Percentiles rank a stretch among this genome's conserved stretches.
phyloP scores from a whole-genome alignment of 352 stramenopile genomes.

The Phytophthora capsici region DNA sequence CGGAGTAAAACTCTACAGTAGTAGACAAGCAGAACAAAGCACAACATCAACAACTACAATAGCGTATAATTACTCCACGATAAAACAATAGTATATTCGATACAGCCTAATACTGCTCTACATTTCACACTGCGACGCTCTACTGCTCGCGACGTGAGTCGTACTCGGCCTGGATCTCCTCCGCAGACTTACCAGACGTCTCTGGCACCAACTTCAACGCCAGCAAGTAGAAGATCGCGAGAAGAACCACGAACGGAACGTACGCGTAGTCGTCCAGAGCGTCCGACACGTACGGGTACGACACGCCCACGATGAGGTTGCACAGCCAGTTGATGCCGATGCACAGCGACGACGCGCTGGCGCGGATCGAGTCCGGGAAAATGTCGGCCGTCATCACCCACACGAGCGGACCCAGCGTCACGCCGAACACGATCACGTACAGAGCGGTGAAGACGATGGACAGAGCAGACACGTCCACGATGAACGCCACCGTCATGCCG shows the following conservation, averaged over 20 bases:
- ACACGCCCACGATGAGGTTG: not conserved
- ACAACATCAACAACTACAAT: not conserved
- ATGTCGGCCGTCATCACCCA: constrained; percentile 17
- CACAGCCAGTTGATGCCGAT: constrained; percentile 1
- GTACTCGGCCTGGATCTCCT: constrained; percentile 56
- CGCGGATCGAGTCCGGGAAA: constrained; percentile 26
- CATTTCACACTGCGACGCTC: not conserved
- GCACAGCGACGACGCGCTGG: constrained; percentile 27
- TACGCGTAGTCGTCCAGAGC: constrained; percentile 30
- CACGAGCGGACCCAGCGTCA: constrained; percentile 10
- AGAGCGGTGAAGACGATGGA: constrained; percentile 24
- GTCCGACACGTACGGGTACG: constrained; percentile 41
- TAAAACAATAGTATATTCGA: constrained; percentile 2
- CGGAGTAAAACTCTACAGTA: no score
- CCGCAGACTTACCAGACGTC: constrained; percentile 57
- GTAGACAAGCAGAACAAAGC: no score
- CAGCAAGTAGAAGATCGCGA: constrained; percentile 51
- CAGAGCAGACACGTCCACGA: constrained; percentile 25
- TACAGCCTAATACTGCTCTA: no score
- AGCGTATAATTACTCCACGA: not conserved
- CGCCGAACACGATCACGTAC: constrained; percentile 20
- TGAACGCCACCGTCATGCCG: constrained; percentile 30
- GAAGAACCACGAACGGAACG: constrained; percentile 48
- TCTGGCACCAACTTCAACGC: constrained; percentile 53
- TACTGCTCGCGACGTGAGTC: constrained; percentile 34